Conservation (phyloP, 2,329 filamentous ascomycete genomes). For the Penicillium fuscoglaucum region DNA sequence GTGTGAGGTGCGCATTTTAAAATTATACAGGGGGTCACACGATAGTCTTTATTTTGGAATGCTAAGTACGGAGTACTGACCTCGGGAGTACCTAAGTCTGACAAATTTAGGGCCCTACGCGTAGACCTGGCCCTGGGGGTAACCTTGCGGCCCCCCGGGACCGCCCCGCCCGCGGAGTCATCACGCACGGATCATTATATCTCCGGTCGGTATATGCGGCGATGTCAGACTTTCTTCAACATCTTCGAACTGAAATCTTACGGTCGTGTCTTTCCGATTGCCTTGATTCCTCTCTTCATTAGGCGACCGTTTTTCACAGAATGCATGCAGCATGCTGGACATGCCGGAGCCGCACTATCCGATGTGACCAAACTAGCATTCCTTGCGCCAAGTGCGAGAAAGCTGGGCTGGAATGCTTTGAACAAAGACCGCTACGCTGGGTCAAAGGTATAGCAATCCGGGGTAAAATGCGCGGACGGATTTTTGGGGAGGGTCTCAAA, state of each 20-base stretch:
- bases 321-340: constrained; percentile 31
- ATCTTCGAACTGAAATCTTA: background rate
- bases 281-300: background rate
- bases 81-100: too few relatives aligned
- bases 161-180: background rate
- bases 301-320: background rate
- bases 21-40: too few relatives aligned
- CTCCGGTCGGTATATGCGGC: background rate
- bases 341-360: constrained; percentile 36
- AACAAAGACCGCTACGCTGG: constrained; percentile 36
- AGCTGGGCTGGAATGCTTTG: constrained; percentile 35
- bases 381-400: constrained; percentile 38
- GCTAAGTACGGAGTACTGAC: too few relatives aligned
- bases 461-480: constrained; percentile 30
- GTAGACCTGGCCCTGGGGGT: too few relatives aligned
- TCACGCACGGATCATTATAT: background rate
- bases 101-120: too few relatives aligned
- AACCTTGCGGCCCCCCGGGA: too few relatives aligned
- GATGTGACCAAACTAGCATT: constrained; percentile 31
- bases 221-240: too few relatives aligned
- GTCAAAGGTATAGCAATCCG: constrained; percentile 38
- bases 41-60: too few relatives aligned
- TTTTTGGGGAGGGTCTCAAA: constrained; percentile 10
- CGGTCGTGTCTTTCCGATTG: background rate
- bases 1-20: too few relatives aligned